These are phyloP conservation scores for Drechslerella coelobrocha DNA, from an alignment of 2,329 filamentous ascomycete genomes.

Conservation along the genomic window DNA sequence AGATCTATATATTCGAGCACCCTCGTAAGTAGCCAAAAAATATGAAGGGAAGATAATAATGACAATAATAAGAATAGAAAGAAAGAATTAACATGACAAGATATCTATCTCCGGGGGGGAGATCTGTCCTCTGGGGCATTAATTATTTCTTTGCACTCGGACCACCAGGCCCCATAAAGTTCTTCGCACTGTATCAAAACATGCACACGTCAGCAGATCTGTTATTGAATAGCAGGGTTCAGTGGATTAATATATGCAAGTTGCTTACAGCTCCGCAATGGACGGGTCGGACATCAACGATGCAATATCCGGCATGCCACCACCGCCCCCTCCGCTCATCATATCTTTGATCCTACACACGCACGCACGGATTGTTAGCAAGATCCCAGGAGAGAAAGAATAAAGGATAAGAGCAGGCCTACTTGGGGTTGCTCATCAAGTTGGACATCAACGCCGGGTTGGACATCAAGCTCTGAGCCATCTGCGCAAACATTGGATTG, in stretches of 20 bases:
- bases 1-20: conserved; percentile 23
- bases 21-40: background rate
- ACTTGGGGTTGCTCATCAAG: conserved; percentile 86
- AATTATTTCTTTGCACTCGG: conserved; percentile 50
- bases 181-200: conserved; percentile 68
- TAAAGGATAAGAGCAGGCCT: conserved; percentile 1
- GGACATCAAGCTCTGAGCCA: conserved; percentile 97
- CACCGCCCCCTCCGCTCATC: conserved; percentile 72
- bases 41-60: background rate
- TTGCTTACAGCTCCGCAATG: conserved; percentile 86
- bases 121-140: background rate
- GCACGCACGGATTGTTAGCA: conserved; percentile 9
- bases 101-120: too few relatives aligned
- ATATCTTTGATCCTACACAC: conserved; percentile 72
- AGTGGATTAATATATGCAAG: conserved; percentile 55
- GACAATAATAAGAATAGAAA: conserved; percentile 5
- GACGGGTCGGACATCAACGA: conserved; percentile 89
- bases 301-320: conserved; percentile 87
- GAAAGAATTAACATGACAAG: too few relatives aligned
- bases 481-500: conserved; percentile 97
- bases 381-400: background rate
- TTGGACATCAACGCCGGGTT: conserved; percentile 92
- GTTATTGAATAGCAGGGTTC: background rate
- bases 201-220: conserved; percentile 44
- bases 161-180: conserved; percentile 65